A percentile compares a stretch with the other conserved stretches of the same genome.
These are phyloP conservation scores for Pythium angustatum DNA, from an alignment of 352 stramenopile genomes.

Conservation along the genomic window DNA sequence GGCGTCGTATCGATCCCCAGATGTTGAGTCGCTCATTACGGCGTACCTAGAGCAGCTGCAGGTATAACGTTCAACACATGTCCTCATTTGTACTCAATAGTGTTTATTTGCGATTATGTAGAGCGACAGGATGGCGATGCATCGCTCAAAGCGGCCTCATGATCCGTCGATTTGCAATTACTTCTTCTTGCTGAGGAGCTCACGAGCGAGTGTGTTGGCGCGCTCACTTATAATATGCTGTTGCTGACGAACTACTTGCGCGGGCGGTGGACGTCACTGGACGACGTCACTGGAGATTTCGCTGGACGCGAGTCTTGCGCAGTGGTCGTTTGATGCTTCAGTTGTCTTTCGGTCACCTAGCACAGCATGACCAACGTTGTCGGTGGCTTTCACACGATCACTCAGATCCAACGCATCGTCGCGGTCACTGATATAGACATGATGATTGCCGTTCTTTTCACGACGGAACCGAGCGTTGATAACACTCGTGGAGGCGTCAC, in stretches of 20 bases:
- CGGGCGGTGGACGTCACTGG: not conserved
- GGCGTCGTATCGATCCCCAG: not conserved
- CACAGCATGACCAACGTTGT: not conserved
- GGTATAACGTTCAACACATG: not conserved
- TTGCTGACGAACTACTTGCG: not conserved
- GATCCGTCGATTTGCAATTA: not conserved
- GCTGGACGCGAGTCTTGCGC: not conserved
- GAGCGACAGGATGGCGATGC: not conserved
- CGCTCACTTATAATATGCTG: not conserved
- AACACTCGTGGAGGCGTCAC: not conserved
- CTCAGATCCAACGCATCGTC: not conserved
- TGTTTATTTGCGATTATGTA: not conserved
- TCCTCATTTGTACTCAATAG: not conserved
- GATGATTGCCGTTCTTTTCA: not conserved
- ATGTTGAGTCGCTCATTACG: not conserved
- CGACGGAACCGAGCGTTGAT: not conserved
- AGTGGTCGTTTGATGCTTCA: not conserved
- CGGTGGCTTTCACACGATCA: not conserved
- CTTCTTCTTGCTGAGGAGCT: not conserved
- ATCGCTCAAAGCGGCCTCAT: not conserved
- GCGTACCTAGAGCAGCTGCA: not conserved
- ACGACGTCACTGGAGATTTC: too few species aligned
- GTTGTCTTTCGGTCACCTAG: not conserved
- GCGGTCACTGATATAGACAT: not conserved
- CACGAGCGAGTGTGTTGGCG: not conserved